These are phyloP conservation scores for Coffea canephora DNA, from an alignment of 257 asterid species.

Conservation along the genomic window DNA sequence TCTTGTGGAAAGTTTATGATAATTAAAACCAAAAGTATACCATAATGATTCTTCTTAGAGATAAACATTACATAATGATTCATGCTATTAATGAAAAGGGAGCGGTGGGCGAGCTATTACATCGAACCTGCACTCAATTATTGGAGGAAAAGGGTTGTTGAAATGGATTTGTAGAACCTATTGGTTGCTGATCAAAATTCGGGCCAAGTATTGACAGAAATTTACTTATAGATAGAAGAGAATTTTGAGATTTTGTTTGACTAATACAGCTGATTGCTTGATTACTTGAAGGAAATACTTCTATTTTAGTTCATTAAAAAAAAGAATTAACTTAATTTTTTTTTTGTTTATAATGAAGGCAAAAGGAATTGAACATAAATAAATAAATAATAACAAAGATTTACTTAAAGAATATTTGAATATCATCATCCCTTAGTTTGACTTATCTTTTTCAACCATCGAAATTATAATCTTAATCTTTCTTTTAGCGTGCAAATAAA, in stretches of 20 bases:
- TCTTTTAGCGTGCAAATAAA: too few relatives aligned
- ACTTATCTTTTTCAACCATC: too few relatives aligned
- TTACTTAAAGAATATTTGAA: background rate
- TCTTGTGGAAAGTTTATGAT: background rate
- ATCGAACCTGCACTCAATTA: constrained; percentile 3
- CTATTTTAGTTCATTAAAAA: too few relatives aligned
- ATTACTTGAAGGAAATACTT: too few relatives aligned
- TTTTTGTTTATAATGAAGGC: too few relatives aligned
- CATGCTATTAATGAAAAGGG: background rate
- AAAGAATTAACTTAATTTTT: too few relatives aligned
- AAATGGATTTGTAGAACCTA: background rate
- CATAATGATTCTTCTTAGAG: background rate
- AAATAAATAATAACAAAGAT: too few relatives aligned
- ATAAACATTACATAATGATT: too few relatives aligned
- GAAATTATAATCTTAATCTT: too few relatives aligned
- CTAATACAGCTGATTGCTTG: background rate
- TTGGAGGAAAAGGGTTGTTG: background rate
- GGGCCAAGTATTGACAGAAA: background rate
- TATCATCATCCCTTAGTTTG: background rate
- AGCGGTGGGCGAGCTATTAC: background rate
- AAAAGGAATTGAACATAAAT: too few relatives aligned
- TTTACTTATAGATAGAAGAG: background rate
- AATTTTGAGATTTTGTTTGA: background rate
- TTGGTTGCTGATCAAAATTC: background rate
- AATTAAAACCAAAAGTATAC: background rate